phyloP scores from a whole-genome alignment of 495 filamentous ascomycete species.

The Talaromyces borbonicus region DNA sequence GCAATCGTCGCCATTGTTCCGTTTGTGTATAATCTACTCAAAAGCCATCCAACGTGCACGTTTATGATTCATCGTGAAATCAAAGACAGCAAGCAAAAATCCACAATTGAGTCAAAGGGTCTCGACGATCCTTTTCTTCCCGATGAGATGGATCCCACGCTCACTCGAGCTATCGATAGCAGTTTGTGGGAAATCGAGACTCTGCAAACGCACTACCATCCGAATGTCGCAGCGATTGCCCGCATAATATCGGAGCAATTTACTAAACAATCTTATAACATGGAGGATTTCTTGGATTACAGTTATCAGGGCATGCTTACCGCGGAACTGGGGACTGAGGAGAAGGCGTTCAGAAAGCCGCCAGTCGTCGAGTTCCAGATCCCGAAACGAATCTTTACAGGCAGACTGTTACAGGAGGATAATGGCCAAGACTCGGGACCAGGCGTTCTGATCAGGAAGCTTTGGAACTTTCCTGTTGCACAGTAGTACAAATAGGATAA shows the following conservation, averaged over 20 bases:
- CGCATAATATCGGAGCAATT: slow-evolving; percentile 96
- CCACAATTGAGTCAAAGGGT: slow-evolving; percentile 51
- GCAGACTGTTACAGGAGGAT: slow-evolving; percentile 36
- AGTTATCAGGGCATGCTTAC: slow-evolving; percentile 82
- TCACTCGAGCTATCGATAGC: slow-evolving; percentile 81
- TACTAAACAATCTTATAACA: slow-evolving; percentile 82
- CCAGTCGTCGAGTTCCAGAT: slow-evolving; percentile 92
- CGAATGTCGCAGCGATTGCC: slow-evolving; percentile 88
- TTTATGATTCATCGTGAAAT: slow-evolving; percentile 88
- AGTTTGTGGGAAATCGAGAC: slow-evolving; percentile 91
- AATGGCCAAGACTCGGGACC: slow-evolving; percentile 32
- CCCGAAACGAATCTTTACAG: slow-evolving; percentile 73
- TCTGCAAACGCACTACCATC: slow-evolving; percentile 89
- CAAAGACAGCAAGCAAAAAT: slow-evolving; percentile 43
- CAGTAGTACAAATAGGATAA: not conserved
- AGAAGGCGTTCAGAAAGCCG: slow-evolving; percentile 70
- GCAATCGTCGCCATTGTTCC: slow-evolving; percentile 84
- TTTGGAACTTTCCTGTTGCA: slow-evolving; percentile 28
- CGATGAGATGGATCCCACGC: slow-evolving; percentile 68
- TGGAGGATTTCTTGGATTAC: slow-evolving; percentile 96
- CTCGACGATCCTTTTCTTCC: slow-evolving; percentile 72
- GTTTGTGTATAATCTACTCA: slow-evolving; percentile 92
- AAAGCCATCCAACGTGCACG: slow-evolving; percentile 77
- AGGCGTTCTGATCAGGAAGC: slow-evolving; percentile 25
- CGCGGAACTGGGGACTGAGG: slow-evolving; percentile 53